phyloP scores from a whole-genome alignment of 192 early-diverging fungal genomes.

The Coemansia sp. region DNA sequence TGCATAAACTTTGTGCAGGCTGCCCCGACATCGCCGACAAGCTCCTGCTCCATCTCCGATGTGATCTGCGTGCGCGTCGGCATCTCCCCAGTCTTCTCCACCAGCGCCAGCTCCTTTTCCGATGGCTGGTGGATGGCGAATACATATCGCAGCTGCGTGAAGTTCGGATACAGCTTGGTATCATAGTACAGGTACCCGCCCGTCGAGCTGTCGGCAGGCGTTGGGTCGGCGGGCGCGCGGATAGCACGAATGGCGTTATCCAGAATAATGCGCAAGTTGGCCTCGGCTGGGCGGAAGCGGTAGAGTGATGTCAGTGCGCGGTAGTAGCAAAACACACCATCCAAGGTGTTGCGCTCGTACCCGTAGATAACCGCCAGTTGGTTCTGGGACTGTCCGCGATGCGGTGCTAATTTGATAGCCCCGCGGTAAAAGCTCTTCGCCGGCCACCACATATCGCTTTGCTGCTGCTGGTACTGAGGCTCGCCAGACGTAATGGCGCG shows the following conservation, averaged over 20 bases:
- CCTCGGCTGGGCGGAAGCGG: constrained; percentile 30
- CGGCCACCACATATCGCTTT: constrained; percentile 33
- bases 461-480: constrained; percentile 8
- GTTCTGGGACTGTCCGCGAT: constrained; percentile 51
- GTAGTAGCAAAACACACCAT: constrained; percentile 43
- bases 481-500: neutral
- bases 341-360: constrained; percentile 39
- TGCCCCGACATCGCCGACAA: constrained; percentile 6
- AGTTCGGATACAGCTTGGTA: constrained; percentile 28
- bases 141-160: constrained; percentile 41
- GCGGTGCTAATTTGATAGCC: constrained; percentile 45
- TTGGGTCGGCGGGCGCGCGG: constrained; percentile 2
- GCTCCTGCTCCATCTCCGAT: constrained; percentile 12
- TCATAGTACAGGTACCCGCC: constrained; percentile 30
- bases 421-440: constrained; percentile 49
- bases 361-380: constrained; percentile 52
- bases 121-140: constrained; percentile 32
- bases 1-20: constrained; percentile 27
- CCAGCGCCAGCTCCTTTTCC: neutral
- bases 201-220: neutral
- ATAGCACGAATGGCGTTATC: constrained; percentile 34
- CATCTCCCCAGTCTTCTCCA: neutral
- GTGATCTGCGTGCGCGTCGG: constrained; percentile 1
- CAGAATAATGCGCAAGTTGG: constrained; percentile 41
- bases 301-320: constrained; percentile 38